Evolutionary conservation across 495 filamentous ascomycete genomes (phyloP).

Genomic region (Penicillium simplicissimum): DNA sequence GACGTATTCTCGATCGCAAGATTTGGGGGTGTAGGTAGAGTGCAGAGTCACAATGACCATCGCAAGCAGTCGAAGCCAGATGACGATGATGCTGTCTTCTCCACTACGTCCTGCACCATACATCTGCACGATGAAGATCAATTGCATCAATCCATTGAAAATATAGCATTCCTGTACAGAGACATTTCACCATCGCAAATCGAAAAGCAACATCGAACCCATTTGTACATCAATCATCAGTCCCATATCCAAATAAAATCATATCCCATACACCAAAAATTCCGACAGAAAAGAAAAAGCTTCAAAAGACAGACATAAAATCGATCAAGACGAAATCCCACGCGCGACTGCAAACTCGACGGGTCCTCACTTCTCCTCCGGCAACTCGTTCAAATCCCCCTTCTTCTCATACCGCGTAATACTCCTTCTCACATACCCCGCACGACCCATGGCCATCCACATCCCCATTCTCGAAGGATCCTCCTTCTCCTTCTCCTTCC

Average conservation of each 20-base stretch:
- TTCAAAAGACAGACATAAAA: not conserved
- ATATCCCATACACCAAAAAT: not conserved
- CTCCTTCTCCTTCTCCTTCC: not conserved
- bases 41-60: not conserved
- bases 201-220: not conserved
- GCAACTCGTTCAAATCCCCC: slow-evolving; percentile 36
- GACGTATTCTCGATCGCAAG: not conserved
- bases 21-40: not conserved
- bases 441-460: slow-evolving; percentile 17
- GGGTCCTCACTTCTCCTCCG: slow-evolving; percentile 23
- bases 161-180: not conserved
- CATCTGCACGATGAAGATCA: not conserved
- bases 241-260: not conserved
- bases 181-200: not conserved
- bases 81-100: not conserved
- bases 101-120: not conserved
- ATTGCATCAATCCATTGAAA: not conserved
- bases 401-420: slow-evolving; percentile 31
- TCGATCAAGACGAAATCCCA: not conserved
- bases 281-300: not conserved
- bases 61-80: not conserved
- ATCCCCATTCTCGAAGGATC: slow-evolving; percentile 25
- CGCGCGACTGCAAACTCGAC: not conserved
- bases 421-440: slow-evolving; percentile 29
- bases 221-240: slow-evolving; percentile 9